Evolutionary conservation across 768 basidiomycete genomes (phyloP).

Genomic region (Daedaleopsis sinensis): DNA sequence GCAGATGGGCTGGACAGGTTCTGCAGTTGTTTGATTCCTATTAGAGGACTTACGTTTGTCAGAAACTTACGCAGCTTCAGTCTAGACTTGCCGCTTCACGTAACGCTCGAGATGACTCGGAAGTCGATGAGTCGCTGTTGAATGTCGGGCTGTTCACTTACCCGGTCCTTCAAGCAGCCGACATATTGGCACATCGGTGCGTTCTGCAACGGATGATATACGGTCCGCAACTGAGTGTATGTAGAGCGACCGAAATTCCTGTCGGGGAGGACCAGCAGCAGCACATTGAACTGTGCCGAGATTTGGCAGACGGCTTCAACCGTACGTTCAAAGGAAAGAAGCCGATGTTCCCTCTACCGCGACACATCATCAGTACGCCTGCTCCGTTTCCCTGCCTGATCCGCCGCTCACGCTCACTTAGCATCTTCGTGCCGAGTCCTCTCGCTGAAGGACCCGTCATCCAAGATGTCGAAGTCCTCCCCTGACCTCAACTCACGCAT

Average conservation of each 20-base stretch:
- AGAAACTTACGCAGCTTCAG: constrained; percentile 44
- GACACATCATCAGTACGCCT: constrained; percentile 71
- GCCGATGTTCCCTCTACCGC: constrained; percentile 72
- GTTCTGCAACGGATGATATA: constrained; percentile 22
- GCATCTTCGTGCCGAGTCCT: constrained; percentile 82
- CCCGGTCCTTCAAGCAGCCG: constrained; percentile 92
- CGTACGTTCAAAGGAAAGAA: constrained; percentile 51
- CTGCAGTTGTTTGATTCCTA: too few species aligned
- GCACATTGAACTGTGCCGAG: constrained; percentile 87
- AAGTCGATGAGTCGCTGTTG: constrained; percentile 80
- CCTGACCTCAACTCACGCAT: constrained; percentile 81
- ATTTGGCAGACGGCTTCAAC: constrained; percentile 85
- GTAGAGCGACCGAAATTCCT: constrained; percentile 88
- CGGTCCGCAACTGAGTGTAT: background rate
- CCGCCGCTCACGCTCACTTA: constrained; percentile 31
- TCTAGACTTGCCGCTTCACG: constrained; percentile 73
- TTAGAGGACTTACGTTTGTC: too few species aligned
- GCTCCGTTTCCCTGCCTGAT: background rate
- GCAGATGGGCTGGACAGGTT: too few species aligned
- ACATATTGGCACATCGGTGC: constrained; percentile 85
- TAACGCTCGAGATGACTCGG: constrained; percentile 74
- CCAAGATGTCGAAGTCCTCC: constrained; percentile 97
- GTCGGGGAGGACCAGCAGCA: constrained; percentile 97
- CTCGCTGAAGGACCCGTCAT: constrained; percentile 80
- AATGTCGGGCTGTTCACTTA: constrained; percentile 90